Percentiles rank a stretch among this genome's conserved stretches.
Conservation (phyloP, 169 alveolate species). For the Perkinsus olseni region DNA sequence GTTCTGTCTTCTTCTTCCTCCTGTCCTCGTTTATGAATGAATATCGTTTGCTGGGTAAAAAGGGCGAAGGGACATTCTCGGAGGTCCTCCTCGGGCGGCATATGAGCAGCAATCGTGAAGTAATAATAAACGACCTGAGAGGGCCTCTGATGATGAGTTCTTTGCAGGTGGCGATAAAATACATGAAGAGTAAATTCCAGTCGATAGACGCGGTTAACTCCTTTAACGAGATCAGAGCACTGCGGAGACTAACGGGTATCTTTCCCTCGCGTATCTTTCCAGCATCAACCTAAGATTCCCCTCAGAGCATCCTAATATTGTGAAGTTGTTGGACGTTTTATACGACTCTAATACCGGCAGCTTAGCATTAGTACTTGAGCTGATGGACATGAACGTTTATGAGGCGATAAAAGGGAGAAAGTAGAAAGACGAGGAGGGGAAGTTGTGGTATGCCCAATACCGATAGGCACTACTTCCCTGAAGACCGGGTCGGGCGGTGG, state of each 20-base stretch:
- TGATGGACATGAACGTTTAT: slow-evolving; percentile 65
- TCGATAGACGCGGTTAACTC: slow-evolving; percentile 25
- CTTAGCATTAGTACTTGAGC: slow-evolving; percentile 59
- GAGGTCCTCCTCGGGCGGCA: background rate
- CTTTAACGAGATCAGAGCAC: slow-evolving; percentile 37
- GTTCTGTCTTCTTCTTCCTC: background rate
- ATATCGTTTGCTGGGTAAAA: slow-evolving; percentile 11
- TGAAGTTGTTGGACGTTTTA: slow-evolving; percentile 49
- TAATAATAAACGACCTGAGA: background rate
- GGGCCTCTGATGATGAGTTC: background rate
- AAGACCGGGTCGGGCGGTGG: slow-evolving; percentile 42
- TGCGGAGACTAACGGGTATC: slow-evolving; percentile 32
- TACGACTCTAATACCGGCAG: slow-evolving; percentile 42
- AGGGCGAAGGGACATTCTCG: slow-evolving; percentile 26
- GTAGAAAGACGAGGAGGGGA: background rate
- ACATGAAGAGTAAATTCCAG: slow-evolving; percentile 13
- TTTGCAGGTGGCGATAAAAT: slow-evolving; percentile 7
- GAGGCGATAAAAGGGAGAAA: slow-evolving; percentile 59
- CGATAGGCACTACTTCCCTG: slow-evolving; percentile 34
- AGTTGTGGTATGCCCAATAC: background rate
- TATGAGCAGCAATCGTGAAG: background rate
- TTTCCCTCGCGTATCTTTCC: background rate
- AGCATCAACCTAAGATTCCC: background rate
- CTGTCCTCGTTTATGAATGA: background rate
- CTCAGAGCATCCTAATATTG: slow-evolving; percentile 33